Conservation (phyloP, 208 protist species). For the Jaenimonas drosophilae region DNA sequence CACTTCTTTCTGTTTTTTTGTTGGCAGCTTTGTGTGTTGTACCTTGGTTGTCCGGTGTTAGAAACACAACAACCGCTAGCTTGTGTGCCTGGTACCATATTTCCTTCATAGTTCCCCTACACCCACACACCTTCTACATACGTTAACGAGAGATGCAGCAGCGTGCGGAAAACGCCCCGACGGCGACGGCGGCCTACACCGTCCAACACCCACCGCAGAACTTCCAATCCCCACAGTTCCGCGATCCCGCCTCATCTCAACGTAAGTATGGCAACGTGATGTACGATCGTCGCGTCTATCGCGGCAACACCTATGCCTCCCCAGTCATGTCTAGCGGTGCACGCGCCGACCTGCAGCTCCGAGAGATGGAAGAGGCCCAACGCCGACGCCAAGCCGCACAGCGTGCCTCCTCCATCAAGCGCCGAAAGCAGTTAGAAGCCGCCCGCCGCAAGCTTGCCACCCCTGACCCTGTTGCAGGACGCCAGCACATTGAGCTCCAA, state of each 20-base stretch:
- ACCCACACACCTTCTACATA: no score
- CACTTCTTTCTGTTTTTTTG: no score
- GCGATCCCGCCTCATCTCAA: slow-evolving; percentile 31
- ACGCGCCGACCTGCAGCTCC: slow-evolving; percentile 54
- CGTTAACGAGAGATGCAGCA: slow-evolving; percentile 46
- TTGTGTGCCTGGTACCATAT: no score
- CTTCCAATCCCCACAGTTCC: slow-evolving; percentile 73
- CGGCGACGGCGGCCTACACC: slow-evolving; percentile 70
- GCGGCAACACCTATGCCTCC: slow-evolving; percentile 92
- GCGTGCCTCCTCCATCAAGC: slow-evolving; percentile 46
- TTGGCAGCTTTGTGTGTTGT: no score
- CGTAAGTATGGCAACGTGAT: slow-evolving; percentile 91
- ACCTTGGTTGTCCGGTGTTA: no score
- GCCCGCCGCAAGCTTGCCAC: slow-evolving; percentile 55
- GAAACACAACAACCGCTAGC: no score
- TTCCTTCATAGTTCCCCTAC: no score
- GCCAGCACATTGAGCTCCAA: slow-evolving; percentile 92
- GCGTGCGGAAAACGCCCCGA: slow-evolving; percentile 10
- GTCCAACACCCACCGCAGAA: slow-evolving; percentile 84
- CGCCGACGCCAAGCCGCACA: slow-evolving; percentile 54
- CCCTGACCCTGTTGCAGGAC: slow-evolving; percentile 81
- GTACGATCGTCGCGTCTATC: slow-evolving; percentile 92
- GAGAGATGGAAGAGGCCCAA: slow-evolving; percentile 45
- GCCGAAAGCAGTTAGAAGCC: slow-evolving; percentile 45
- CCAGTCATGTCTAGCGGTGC: slow-evolving; percentile 75